Evolutionary conservation across 2,329 filamentous ascomycete genomes (phyloP).

Genomic region (Myriosclerotinia duriaeana): DNA sequence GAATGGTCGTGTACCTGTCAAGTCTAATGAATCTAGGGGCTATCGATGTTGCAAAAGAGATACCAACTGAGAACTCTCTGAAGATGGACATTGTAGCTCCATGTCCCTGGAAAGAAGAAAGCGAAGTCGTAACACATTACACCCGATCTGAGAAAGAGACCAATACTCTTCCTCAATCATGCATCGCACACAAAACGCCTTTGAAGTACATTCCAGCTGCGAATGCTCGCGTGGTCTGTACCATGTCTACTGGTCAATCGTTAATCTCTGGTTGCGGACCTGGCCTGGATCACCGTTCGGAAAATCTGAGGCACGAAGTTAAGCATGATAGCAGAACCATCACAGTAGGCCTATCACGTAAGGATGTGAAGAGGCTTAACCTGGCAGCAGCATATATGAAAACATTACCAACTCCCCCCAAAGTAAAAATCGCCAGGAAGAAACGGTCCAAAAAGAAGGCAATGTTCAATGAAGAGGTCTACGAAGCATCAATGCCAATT

Average conservation of each 20-base stretch:
- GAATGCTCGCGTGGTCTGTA: background rate
- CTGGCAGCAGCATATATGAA: background rate
- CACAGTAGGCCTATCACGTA: background rate
- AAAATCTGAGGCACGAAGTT: background rate
- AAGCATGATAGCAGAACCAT: background rate
- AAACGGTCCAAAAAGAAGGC: no score
- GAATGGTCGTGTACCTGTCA: background rate
- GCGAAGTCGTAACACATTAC: no score
- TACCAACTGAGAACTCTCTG: no score
- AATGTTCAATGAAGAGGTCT: background rate
- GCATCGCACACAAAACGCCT: background rate
- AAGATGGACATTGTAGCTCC: no score
- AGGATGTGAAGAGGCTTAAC: background rate
- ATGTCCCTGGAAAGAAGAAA: no score
- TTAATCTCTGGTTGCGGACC: background rate
- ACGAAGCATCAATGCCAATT: no score
- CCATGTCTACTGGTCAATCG: background rate
- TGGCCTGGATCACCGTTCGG: background rate
- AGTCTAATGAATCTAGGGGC: no score
- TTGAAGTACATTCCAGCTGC: background rate
- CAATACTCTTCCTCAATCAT: background rate
- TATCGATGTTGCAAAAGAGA: no score
- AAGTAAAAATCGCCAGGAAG: no score
- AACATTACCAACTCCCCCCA: no score
- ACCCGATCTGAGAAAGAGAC: no score